Evolutionary conservation across 257 asterid species (phyloP).

Genomic region (Nemophila menziesii): DNA sequence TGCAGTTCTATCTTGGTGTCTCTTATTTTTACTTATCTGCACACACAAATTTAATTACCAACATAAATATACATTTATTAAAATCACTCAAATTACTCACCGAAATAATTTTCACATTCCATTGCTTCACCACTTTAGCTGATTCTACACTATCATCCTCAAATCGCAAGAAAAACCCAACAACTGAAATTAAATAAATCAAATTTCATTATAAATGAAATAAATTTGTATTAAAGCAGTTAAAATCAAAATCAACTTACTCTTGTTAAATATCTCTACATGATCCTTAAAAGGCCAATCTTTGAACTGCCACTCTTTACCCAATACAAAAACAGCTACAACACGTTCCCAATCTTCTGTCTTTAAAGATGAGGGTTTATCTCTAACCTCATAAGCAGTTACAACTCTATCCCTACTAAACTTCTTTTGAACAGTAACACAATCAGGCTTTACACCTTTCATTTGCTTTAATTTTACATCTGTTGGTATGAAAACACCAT

Average conservation of each 20-base stretch:
- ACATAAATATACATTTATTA: not conserved
- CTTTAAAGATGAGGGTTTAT: slow-evolving; percentile 84
- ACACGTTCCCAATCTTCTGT: slow-evolving; percentile 97
- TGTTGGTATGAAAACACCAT: slow-evolving; percentile 79
- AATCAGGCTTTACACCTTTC: slow-evolving; percentile 84
- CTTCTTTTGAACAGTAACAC: slow-evolving; percentile 96
- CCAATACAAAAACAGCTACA: slow-evolving; percentile 94
- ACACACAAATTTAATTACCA: slow-evolving; percentile 6
- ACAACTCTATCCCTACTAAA: slow-evolving; percentile 94
- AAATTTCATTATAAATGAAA: no score
- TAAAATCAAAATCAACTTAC: slow-evolving; percentile 28
- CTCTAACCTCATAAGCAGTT: slow-evolving; percentile 95
- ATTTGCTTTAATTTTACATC: slow-evolving; percentile 83
- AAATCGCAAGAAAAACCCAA: slow-evolving; percentile 91
- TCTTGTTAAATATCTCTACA: slow-evolving; percentile 80
- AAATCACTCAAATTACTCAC: slow-evolving; percentile 26
- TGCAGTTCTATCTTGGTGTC: slow-evolving; percentile 97
- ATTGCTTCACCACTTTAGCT: slow-evolving; percentile 80
- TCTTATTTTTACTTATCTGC: slow-evolving; percentile 91
- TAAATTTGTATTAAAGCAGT: no score
- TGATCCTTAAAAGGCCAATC: slow-evolving; percentile 99
- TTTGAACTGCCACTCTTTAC: slow-evolving; percentile 99
- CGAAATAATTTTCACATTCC: slow-evolving; percentile 98
- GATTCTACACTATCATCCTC: slow-evolving; percentile 99
- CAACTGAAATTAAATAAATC: slow-evolving; percentile 38